Evolutionary conservation across 202 grass and related monocot genomes (phyloP), one percentile per base, ranked within the genome.

Genomic region (Carex sylvatica): DNA sequence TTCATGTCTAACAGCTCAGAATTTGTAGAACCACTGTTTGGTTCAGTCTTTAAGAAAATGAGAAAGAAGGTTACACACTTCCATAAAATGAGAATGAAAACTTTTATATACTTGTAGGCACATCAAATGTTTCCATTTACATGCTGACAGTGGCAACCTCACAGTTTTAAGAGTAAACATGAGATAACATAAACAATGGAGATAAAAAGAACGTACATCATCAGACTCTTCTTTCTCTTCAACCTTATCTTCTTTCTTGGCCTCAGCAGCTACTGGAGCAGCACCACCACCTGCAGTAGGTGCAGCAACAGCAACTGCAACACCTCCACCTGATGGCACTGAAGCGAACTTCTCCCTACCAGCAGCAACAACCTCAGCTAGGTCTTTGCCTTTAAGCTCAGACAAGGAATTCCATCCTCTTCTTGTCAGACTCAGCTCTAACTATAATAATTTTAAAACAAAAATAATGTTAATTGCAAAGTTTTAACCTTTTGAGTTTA

Each of bases 151-250:
- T 12, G 15, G 33, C 31, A 67, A 42, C 18, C 3, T 8, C 11
- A 6, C 20, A 19, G 1, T 33, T 7, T 6, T 26, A 49, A n/a
- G 15, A 10, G 64, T 0, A 26, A 53, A 82, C 5, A 36, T 53
- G 5, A 53, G 5, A 44, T 65, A 62, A 63, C 10, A 62, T 51
- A 38, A 68, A 82, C 61, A 55, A 44, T 14, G 22, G 28, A 56
- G 23, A 51, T 31, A 74, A 15, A 30, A n/a, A 19, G 0, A 44
- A 78, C 88, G 81, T 91, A 93, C 91, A 63, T 97, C 91, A 75
- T 97, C 91, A 4, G 91, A 93, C 44, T 97, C 91, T 83, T 97
- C 93, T 78, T 97, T 97, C 89, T 97, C 93, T 70, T 93, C 90
- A 26, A 91, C 93, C 79, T 94, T 96, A 61, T 92, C 93, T 91